Conservation (phyloP, 169 alveolate species). For the Plasmodium fragile region DNA sequence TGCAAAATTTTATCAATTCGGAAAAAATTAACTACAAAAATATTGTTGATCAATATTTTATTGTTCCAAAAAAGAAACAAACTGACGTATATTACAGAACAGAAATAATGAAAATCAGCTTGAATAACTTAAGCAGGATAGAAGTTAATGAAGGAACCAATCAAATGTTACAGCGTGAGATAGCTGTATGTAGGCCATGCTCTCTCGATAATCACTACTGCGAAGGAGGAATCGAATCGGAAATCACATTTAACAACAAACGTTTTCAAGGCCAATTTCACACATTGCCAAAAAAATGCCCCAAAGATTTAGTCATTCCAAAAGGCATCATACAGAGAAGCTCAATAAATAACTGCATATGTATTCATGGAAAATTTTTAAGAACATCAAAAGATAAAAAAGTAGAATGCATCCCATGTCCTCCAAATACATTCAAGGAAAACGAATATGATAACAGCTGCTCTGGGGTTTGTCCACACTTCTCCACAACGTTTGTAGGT, state of each 20-base stretch:
- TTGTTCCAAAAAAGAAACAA: constrained; percentile 35
- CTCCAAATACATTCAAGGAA: constrained; percentile 84
- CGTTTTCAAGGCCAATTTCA: constrained; percentile 33
- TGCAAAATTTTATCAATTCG: constrained; percentile 27
- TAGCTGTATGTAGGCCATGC: constrained; percentile 73
- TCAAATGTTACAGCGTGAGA: constrained; percentile 28
- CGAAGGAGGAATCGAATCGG: constrained; percentile 66
- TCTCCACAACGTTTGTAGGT: constrained; percentile 82
- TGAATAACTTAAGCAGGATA: constrained; percentile 7
- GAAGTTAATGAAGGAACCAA: constrained; percentile 24
- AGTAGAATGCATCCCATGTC: constrained; percentile 66
- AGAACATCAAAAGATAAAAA: constrained; percentile 52
- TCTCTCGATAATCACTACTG: constrained; percentile 65
- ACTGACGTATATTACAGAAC: constrained; percentile 33
- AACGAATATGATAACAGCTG: constrained; percentile 79
- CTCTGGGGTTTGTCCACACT: constrained; percentile 83
- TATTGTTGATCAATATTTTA: constrained; percentile 46
- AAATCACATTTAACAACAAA: constrained; percentile 10
- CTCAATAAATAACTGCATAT: constrained; percentile 65
- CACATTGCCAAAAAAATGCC: constrained; percentile 72
- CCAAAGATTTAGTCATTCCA: constrained; percentile 54
- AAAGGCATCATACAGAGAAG: constrained; percentile 46
- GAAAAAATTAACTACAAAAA: constrained; percentile 57
- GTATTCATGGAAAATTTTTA: constrained; percentile 66
- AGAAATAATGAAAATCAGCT: constrained; percentile 40